phyloP scores from a whole-genome alignment of 148 eudicot species.

The Linanthus parryae region DNA sequence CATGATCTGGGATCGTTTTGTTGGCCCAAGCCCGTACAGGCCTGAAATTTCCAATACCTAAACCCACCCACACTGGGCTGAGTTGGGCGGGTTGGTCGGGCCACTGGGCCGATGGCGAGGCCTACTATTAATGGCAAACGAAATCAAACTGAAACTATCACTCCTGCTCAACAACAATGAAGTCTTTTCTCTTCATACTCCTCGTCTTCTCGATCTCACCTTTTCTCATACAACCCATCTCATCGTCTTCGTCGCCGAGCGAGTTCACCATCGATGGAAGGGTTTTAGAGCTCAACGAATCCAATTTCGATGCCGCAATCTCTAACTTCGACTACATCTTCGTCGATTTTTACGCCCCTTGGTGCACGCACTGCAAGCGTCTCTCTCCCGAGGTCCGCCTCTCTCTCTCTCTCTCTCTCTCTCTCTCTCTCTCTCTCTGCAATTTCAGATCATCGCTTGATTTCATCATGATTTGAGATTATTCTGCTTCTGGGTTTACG shows the following conservation, averaged over 20 bases:
- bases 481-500: background rate
- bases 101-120: too few species aligned
- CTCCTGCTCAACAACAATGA: background rate
- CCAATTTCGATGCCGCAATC: conserved; percentile 76
- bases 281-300: conserved; percentile 68
- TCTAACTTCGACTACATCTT: conserved; percentile 62
- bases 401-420: conserved; percentile 3
- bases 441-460: background rate
- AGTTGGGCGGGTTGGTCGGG: too few species aligned
- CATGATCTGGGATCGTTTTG: too few species aligned
- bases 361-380: conserved; percentile 97
- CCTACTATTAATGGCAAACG: too few species aligned
- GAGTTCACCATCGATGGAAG: conserved; percentile 45
- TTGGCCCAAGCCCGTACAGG: too few species aligned
- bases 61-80: too few species aligned
- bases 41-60: too few species aligned
- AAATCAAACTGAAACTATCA: background rate
- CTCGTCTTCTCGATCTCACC: conserved; percentile 13
- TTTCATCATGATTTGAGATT: background rate
- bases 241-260: conserved; percentile 6
- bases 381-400: conserved; percentile 70
- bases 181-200: background rate
- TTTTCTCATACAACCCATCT: conserved; percentile 16
- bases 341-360: conserved; percentile 87
- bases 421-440: too few species aligned